These are phyloP conservation scores for Ceratocystis cubensis DNA, from an alignment of 2,329 filamentous ascomycete species.

Conservation along the genomic window DNA sequence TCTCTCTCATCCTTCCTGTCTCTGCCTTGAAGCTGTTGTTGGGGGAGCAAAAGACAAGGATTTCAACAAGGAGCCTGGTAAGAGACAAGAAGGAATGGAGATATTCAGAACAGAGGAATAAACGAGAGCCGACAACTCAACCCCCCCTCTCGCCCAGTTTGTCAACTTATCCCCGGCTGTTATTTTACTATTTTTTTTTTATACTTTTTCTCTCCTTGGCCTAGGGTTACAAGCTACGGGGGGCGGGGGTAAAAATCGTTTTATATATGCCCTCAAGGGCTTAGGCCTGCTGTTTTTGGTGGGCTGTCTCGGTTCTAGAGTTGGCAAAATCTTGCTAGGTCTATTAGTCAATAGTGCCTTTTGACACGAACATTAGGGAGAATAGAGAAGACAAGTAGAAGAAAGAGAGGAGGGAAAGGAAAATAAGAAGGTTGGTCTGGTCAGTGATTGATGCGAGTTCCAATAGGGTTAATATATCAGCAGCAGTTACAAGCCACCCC, in stretches of 20 bases:
- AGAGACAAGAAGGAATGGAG: neutral
- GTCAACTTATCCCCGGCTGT: neutral
- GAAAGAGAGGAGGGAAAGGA: neutral
- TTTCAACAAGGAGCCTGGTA: neutral
- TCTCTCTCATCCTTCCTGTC: neutral
- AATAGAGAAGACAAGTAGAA: neutral
- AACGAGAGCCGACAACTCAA: slow-evolving; percentile 6
- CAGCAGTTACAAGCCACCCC: neutral
- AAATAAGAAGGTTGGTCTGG: neutral
- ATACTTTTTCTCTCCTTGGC: neutral
- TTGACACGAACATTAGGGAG: neutral
- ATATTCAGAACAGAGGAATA: neutral
- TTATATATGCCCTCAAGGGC: neutral
- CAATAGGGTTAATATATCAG: neutral
- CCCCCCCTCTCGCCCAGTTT: neutral
- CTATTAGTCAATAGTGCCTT: neutral
- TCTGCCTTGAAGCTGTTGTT: neutral
- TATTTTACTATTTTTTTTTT: neutral
- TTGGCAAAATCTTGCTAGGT: neutral
- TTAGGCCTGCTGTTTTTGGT: neutral
- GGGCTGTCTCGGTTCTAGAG: neutral
- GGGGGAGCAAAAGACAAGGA: neutral
- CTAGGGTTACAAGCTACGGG: neutral
- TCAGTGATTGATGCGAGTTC: neutral
- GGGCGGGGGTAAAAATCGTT: no score